A percentile compares a stretch with the other conserved stretches of the same genome.
phyloP scores from a whole-genome alignment of 164 flowering plant species.

The Cinnamomum micranthum region DNA sequence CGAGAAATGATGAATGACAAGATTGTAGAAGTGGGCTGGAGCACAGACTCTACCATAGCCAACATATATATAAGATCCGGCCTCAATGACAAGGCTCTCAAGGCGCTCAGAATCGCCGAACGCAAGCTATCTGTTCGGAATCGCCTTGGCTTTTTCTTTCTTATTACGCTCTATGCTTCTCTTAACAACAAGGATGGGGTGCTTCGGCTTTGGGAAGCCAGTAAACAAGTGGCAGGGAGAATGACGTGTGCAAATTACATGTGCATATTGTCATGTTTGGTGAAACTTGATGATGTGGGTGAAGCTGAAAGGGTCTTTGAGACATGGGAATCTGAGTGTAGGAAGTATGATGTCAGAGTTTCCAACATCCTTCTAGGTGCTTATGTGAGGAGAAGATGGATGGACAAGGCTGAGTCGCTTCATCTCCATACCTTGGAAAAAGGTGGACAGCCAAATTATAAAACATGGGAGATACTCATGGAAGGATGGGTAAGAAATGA shows the following conservation, averaged over 20 bases:
- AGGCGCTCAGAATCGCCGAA: constrained; percentile 39
- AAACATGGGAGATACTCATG: constrained; percentile 72
- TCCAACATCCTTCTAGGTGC: constrained; percentile 62
- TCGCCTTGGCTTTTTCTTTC: constrained; percentile 46
- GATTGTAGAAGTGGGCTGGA: constrained; percentile 53
- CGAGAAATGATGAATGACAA: constrained; percentile 42
- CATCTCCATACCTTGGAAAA: constrained; percentile 41
- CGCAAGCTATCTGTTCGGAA: constrained; percentile 35
- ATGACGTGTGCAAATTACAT: constrained; percentile 49
- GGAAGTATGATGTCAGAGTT: constrained; percentile 52
- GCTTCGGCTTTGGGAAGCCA: constrained; percentile 52
- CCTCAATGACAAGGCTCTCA: constrained; percentile 34
- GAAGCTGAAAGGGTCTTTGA: constrained; percentile 45
- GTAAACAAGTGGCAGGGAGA: constrained; percentile 35
- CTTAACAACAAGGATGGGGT: constrained; percentile 42
- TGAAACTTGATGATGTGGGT: constrained; percentile 46
- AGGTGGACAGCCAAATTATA: constrained; percentile 58
- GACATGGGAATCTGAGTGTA: constrained; percentile 47
- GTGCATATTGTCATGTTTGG: constrained; percentile 42
- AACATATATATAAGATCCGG: constrained; percentile 37
- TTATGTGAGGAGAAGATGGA: constrained; percentile 40
- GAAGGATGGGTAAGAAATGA: constrained; percentile 52
- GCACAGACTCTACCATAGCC: constrained; percentile 41
- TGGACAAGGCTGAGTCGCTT: constrained; percentile 47
- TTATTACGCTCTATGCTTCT: constrained; percentile 47